Percentiles rank a stretch among this genome's conserved stretches.
Conservation (phyloP, 371 early-diverging fungal genomes). For the Cokeromyces recurvatus region DNA sequence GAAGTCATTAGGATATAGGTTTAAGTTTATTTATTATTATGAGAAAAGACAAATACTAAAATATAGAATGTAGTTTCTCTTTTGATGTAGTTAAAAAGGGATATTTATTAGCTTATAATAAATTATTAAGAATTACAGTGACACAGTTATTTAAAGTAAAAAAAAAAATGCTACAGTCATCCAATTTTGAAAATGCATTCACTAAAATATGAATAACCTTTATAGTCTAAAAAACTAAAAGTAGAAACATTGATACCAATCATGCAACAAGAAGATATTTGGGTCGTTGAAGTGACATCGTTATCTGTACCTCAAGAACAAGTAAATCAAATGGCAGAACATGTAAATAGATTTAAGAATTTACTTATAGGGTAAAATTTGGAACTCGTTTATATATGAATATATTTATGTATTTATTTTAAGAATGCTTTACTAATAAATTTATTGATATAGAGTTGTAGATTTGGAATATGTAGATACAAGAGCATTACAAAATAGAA, state of each 20-base stretch:
- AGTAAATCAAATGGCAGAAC: conserved; percentile 46
- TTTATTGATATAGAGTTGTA: conserved; percentile 21
- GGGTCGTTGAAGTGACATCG: conserved; percentile 44
- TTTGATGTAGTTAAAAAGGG: conserved; percentile 48
- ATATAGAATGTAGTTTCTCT: conserved; percentile 23
- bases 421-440: no score
- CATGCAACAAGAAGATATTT: conserved; percentile 28
- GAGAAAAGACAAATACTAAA: neutral
- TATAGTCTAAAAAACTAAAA: conserved; percentile 33
- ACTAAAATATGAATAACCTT: no score
- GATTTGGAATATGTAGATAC: conserved; percentile 48
- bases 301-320: conserved; percentile 42
- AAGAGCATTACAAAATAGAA: conserved; percentile 42
- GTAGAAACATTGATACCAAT: conserved; percentile 25
- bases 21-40: neutral
- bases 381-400: no score
- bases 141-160: conserved; percentile 39
- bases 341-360: conserved; percentile 34
- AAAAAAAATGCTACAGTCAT: no score
- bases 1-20: conserved; percentile 44
- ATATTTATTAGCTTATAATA: conserved; percentile 36
- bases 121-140: conserved; percentile 33
- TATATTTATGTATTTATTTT: no score
- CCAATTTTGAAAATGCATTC: no score
- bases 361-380: conserved; percentile 36